Evolutionary conservation across 2,329 filamentous ascomycete genomes (phyloP).

Genomic region (Fusarium domesticum): DNA sequence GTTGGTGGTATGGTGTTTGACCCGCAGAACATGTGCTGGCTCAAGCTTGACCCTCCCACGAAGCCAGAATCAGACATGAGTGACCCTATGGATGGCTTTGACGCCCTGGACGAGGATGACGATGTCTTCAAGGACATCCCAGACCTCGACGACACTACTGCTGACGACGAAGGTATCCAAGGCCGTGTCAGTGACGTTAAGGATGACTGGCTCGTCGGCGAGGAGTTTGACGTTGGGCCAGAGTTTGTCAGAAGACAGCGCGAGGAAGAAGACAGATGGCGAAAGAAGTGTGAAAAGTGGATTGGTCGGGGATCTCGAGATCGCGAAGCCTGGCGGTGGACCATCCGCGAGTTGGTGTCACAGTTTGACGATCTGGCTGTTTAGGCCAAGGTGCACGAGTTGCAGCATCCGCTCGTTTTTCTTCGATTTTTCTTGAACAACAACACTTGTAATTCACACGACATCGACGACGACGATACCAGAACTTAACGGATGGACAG

Average conservation of each 20-base stretch:
- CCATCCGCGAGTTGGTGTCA: slow-evolving; percentile 59
- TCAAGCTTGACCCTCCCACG: slow-evolving; percentile 65
- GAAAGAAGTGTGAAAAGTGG: slow-evolving; percentile 84
- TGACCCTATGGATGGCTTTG: slow-evolving; percentile 61
- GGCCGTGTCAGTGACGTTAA: slow-evolving; percentile 59
- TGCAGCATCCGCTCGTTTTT: slow-evolving; percentile 15
- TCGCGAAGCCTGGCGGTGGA: slow-evolving; percentile 72
- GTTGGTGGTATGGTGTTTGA: slow-evolving; percentile 99
- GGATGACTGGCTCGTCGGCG: slow-evolving; percentile 82
- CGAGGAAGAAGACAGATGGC: slow-evolving; percentile 90
- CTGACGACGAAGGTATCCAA: slow-evolving; percentile 47
- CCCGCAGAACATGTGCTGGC: slow-evolving; percentile 95
- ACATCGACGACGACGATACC: slow-evolving; percentile 5
- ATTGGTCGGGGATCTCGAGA: slow-evolving; percentile 57
- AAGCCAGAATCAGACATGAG: slow-evolving; percentile 47
- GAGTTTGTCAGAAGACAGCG: slow-evolving; percentile 87
- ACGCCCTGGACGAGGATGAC: slow-evolving; percentile 79
- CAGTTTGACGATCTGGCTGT: slow-evolving; percentile 41
- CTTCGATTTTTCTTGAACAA: slow-evolving; percentile 17
- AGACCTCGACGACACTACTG: slow-evolving; percentile 71
- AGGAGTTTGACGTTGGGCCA: slow-evolving; percentile 96
- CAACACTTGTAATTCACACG: slow-evolving; percentile 25
- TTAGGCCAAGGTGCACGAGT: slow-evolving; percentile 17
- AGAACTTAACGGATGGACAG: slow-evolving; percentile 23
- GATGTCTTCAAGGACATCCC: slow-evolving; percentile 95